A percentile compares a stretch with the other conserved stretches of the same genome.
Evolutionary conservation across 202 grass and related monocot species (phyloP).

Genomic region (Setaria italica): DNA sequence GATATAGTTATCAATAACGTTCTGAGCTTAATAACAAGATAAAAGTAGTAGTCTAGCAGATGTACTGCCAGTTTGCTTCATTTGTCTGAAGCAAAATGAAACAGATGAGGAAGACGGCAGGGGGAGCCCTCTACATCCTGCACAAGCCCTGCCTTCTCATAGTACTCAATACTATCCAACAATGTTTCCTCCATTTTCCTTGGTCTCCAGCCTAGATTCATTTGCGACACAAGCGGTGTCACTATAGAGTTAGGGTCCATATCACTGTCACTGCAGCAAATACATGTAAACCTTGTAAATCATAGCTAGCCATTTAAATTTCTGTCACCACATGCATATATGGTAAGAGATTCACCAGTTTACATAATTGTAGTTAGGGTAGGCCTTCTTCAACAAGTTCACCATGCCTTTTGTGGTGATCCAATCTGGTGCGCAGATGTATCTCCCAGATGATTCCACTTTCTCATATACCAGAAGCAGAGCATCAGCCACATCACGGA

Average conservation of each 20-base stretch:
- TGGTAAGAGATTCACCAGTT: constrained; percentile 16
- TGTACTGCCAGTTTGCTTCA: neutral
- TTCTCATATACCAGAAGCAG: constrained; percentile 50
- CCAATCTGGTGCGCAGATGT: constrained; percentile 31
- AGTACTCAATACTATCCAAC: constrained; percentile 27
- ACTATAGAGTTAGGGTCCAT: constrained; percentile 6
- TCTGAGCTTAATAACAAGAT: neutral
- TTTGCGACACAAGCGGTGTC: constrained; percentile 30
- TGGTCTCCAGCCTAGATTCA: constrained; percentile 50
- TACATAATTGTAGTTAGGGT: constrained; percentile 48
- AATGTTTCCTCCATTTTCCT: constrained; percentile 48
- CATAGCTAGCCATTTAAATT: neutral
- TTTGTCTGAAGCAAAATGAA: constrained; percentile 11
- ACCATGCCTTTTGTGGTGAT: constrained; percentile 19
- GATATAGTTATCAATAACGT: neutral
- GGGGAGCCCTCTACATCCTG: constrained; percentile 7
- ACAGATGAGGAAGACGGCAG: constrained; percentile 31
- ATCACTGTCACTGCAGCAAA: constrained; percentile 45
- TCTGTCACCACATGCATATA: neutral
- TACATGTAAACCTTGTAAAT: neutral
- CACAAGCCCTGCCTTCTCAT: constrained; percentile 42
- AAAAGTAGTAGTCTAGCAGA: neutral
- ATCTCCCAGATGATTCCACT: constrained; percentile 39
- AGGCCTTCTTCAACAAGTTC: constrained; percentile 47
- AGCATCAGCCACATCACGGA: constrained; percentile 52